Evolutionary conservation across 2,329 filamentous ascomycete genomes (phyloP), one percentile per base, ranked within the genome.

Genomic region (Myriosclerotinia duriaeana): DNA sequence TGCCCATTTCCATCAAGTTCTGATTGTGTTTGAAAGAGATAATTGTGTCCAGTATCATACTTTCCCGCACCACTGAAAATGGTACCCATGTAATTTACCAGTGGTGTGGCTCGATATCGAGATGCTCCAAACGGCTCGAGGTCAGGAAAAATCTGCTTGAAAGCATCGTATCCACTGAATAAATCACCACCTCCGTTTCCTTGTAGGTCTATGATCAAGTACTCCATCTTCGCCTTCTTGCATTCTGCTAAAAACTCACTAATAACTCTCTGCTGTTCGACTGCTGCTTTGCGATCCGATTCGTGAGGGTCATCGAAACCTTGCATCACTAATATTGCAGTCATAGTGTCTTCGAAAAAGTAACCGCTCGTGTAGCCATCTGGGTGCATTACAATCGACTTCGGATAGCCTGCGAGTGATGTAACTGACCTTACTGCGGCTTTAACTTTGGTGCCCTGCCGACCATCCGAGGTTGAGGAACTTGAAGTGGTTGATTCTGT

Each of bases 181-280:
- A 85, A 72, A 53, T 76, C 74, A 1, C 88, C 88, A 44, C 88
- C 88, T 0, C 79, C 79, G 70, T 91, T 91, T 3, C 78, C 80
- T 36, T 68, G 81, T 9, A 90, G 72, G 68, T 91, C 88, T 65
- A 91, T 22, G 20, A 65, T 65, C 38, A 65, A 53, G 36, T 60
- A 53, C 9, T 65, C 38, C 64, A 65, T 65, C 48, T 60, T 34
- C 17, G 54, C 64, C 20, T 55, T 60, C 26, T 65, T 59, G 15
- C 54, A 65, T 30, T 42, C 38, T 34, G 46, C 64, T 20, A 67
- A 44, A 26, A 67, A 67, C 11, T 55, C 20, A n/a, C 50, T 38
- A n/a, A 67, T 67, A 15, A 52, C 53, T n/a, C 38, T 36, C 46
- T 67, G 65, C 15, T 64, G 53, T 12, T 56, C 36, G 38, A 46